Evolutionary conservation across 768 basidiomycete genomes (phyloP).

Genomic region (Pleurotus tuoliensis): DNA sequence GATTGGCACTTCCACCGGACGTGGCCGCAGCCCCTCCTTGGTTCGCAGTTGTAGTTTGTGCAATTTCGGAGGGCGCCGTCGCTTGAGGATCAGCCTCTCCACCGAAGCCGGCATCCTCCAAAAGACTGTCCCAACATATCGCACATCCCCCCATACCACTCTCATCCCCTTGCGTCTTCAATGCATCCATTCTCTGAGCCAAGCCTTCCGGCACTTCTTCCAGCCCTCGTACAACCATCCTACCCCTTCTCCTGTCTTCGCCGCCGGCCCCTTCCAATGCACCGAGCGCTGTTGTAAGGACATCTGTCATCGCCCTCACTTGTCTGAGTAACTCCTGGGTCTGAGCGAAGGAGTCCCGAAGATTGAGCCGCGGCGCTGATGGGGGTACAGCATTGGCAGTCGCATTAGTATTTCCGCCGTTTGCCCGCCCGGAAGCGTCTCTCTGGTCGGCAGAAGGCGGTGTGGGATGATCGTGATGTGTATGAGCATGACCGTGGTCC

Average conservation of each 20-base stretch:
- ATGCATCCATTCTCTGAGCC: conserved; percentile 52
- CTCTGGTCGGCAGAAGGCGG: not conserved
- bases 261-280: not conserved
- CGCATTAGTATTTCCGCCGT: not conserved
- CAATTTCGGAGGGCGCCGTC: conserved; percentile 12
- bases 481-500: not conserved
- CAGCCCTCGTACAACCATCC: conserved; percentile 55
- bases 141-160: conserved; percentile 50
- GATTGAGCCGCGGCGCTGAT: not conserved
- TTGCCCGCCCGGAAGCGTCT: not conserved
- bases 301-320: not conserved
- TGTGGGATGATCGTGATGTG: not conserved
- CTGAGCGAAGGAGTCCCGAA: not conserved
- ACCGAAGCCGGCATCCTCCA: conserved; percentile 35
- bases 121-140: conserved; percentile 70
- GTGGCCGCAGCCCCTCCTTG: no score
- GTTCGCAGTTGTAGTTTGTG: not conserved
- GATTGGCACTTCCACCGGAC: conserved; percentile 2
- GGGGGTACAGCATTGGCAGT: not conserved
- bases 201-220: conserved; percentile 67
- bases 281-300: conserved; percentile 2
- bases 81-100: conserved; percentile 15
- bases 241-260: conserved; percentile 69
- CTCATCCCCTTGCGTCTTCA: conserved; percentile 17
- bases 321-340: not conserved